A percentile compares a stretch with the other conserved stretches of the same genome.
phyloP scores from a whole-genome alignment of 1,284 basidiomycete species.

The Pisolithus thermaeus region DNA sequence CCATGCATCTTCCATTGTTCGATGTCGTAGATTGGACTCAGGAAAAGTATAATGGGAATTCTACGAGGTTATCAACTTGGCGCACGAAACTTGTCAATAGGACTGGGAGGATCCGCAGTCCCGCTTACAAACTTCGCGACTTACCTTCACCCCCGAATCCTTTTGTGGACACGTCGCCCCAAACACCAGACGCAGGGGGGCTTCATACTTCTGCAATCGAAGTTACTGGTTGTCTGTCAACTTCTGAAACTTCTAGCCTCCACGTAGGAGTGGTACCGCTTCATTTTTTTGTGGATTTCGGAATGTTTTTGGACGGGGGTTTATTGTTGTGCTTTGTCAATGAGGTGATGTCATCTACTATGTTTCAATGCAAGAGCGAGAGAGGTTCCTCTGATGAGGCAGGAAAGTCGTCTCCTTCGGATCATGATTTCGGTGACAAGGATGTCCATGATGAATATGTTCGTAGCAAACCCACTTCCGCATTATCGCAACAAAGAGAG shows the following conservation, averaged over 20 bases:
- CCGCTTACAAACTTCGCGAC: slow-evolving; percentile 12
- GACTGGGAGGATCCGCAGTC: slow-evolving; percentile 12
- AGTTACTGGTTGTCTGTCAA: slow-evolving; percentile 7
- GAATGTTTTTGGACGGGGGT: slow-evolving; percentile 35
- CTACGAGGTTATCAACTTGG: slow-evolving; percentile 58
- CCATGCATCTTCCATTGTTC: slow-evolving; percentile 44
- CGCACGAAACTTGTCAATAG: slow-evolving; percentile 34
- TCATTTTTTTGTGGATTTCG: slow-evolving; percentile 74
- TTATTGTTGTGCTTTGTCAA: slow-evolving; percentile 23
- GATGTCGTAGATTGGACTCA: slow-evolving; percentile 61
- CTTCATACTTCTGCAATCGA: slow-evolving; percentile 15
- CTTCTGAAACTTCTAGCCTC: slow-evolving; percentile 12
- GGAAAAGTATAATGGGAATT: slow-evolving; percentile 32
- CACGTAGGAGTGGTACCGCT: slow-evolving; percentile 50
- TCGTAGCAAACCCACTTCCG: slow-evolving; percentile 21
- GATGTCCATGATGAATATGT: slow-evolving; percentile 16
- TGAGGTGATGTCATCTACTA: slow-evolving; percentile 15
- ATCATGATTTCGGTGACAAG: slow-evolving; percentile 7
- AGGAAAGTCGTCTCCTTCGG: not conserved
- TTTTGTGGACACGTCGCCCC: slow-evolving; percentile 15
- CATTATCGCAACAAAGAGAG: slow-evolving; percentile 25
- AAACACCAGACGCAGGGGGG: slow-evolving; percentile 14
- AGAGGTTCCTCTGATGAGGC: not conserved
- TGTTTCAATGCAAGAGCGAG: slow-evolving; percentile 13
- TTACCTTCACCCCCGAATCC: slow-evolving; percentile 21